phyloP scores from a whole-genome alignment of 148 eudicot species.

The Vaccinium darrowii region DNA sequence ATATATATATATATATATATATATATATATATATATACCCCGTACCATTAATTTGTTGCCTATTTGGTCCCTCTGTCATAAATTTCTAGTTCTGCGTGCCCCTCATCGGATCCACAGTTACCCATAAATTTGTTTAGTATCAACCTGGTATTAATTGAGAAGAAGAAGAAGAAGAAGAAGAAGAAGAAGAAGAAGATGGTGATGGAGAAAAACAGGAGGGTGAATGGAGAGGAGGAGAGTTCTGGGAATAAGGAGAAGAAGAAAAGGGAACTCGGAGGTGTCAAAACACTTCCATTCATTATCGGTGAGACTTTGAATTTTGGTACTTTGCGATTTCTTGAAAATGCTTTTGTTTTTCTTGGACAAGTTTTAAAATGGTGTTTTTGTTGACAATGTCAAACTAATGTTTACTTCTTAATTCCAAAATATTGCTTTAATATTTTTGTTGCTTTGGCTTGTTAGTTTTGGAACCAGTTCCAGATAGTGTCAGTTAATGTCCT shows the following conservation, averaged over 20 bases:
- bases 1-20: too few species aligned
- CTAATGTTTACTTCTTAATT: too few species aligned
- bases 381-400: too few species aligned
- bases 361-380: too few species aligned
- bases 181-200: neutral
- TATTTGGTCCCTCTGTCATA: neutral
- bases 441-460: too few species aligned
- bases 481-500: too few species aligned
- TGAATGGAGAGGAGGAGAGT: constrained; percentile 19
- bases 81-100: neutral
- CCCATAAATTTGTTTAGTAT: too few species aligned
- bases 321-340: too few species aligned
- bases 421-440: too few species aligned
- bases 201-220: neutral
- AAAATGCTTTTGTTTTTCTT: too few species aligned
- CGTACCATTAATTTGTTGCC: neutral
- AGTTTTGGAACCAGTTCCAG: too few species aligned
- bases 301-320: constrained; percentile 42
- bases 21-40: too few species aligned
- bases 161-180: neutral
- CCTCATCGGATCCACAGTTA: neutral
- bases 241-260: constrained; percentile 17
- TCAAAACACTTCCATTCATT: constrained; percentile 79
- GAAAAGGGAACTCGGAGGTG: constrained; percentile 52
- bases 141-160: neutral